Percentiles rank a stretch among this genome's conserved stretches.
These are phyloP conservation scores for Plasmodium knowlesi DNA, from an alignment of 169 alveolate genomes.

Conservation along the genomic window DNA sequence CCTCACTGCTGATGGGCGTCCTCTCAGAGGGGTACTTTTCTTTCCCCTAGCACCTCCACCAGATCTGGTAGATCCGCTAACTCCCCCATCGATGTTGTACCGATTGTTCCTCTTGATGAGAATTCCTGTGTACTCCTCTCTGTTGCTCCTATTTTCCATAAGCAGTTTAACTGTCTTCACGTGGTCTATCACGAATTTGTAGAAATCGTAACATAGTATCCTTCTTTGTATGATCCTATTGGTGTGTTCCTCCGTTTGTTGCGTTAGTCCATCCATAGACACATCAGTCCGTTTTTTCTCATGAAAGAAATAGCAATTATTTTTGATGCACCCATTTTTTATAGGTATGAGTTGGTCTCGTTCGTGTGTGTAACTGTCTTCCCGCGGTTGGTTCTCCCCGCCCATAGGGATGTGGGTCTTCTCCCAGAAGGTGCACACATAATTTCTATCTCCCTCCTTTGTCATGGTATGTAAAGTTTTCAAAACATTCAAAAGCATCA, in stretches of 20 bases:
- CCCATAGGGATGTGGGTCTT: background rate
- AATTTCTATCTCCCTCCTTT: background rate
- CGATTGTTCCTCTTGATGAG: slow-evolving; percentile 31
- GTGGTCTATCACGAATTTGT: background rate
- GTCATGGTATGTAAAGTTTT: slow-evolving; percentile 1
- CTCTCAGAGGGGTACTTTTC: background rate
- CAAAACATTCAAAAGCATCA: slow-evolving; percentile 29
- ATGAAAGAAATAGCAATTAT: slow-evolving; percentile 32
- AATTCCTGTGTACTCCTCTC: slow-evolving; percentile 63
- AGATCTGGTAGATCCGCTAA: background rate
- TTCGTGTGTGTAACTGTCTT: background rate
- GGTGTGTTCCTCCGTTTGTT: background rate
- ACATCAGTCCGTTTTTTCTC: background rate
- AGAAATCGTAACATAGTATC: slow-evolving; percentile 33
- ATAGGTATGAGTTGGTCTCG: background rate
- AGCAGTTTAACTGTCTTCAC: slow-evolving; percentile 12
- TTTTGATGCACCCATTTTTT: slow-evolving; percentile 3
- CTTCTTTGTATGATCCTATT: slow-evolving; percentile 3
- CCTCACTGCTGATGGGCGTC: background rate
- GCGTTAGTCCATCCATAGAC: background rate
- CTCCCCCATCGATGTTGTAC: slow-evolving; percentile 28
- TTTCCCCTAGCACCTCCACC: background rate
- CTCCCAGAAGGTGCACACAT: slow-evolving; percentile 54
- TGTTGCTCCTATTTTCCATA: slow-evolving; percentile 31
- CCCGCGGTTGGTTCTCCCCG: background rate